These are phyloP conservation scores for Penicillium digitatum DNA, from an alignment of 2,329 filamentous ascomycete genomes.

Conservation along the genomic window DNA sequence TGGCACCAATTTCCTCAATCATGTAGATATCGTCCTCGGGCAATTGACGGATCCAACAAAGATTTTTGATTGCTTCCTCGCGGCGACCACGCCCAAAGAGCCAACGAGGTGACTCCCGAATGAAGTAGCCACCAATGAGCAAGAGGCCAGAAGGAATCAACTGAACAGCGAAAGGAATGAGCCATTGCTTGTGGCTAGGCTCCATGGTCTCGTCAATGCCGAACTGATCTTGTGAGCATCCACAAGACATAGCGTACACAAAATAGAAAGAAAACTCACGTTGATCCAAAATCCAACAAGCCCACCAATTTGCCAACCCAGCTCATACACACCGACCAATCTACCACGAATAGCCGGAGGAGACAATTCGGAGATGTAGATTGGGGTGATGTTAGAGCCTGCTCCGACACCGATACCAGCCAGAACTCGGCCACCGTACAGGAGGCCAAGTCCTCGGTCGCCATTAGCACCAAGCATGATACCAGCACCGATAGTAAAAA, in stretches of 20 bases:
- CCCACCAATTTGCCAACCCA: slow-evolving; percentile 54
- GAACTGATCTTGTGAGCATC: slow-evolving; percentile 38
- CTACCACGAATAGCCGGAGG: slow-evolving; percentile 57
- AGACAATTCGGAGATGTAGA: slow-evolving; percentile 57
- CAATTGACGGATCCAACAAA: slow-evolving; percentile 46
- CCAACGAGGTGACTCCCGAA: slow-evolving; percentile 66
- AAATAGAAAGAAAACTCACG: slow-evolving; percentile 21
- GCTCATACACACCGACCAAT: slow-evolving; percentile 56
- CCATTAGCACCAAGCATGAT: slow-evolving; percentile 66
- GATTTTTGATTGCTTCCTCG: slow-evolving; percentile 59
- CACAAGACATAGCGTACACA: slow-evolving; percentile 15
- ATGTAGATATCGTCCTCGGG: slow-evolving; percentile 56
- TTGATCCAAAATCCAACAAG: slow-evolving; percentile 52
- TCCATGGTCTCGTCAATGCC: slow-evolving; percentile 47
- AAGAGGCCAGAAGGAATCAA: slow-evolving; percentile 42
- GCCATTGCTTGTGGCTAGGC: slow-evolving; percentile 37
- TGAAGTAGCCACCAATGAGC: slow-evolving; percentile 56
- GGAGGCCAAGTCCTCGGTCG: slow-evolving; percentile 58
- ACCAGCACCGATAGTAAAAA: slow-evolving; percentile 69
- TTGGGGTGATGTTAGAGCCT: slow-evolving; percentile 55
- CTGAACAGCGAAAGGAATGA: slow-evolving; percentile 44
- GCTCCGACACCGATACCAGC: slow-evolving; percentile 56
- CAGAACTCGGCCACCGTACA: slow-evolving; percentile 56
- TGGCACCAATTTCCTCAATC: slow-evolving; percentile 66
- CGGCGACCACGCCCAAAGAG: slow-evolving; percentile 64